Conservation (phyloP, 2,329 filamentous ascomycete species). For the Aspergillus costaricaensis region DNA sequence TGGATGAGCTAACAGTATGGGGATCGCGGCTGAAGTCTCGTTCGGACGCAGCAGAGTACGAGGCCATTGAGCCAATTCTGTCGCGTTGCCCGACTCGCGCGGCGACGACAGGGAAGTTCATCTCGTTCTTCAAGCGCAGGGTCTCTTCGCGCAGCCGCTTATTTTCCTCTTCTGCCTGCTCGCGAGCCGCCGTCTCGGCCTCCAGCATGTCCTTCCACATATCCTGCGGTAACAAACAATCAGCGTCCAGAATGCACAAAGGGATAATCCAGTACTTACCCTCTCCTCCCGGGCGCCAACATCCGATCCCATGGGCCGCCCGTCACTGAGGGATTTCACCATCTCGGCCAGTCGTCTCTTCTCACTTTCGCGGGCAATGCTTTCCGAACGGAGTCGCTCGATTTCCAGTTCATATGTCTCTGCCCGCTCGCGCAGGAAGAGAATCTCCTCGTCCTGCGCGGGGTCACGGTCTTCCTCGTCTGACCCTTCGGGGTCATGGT, state of each 20-base stretch:
- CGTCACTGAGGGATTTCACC: constrained; percentile 65
- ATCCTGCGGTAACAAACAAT: constrained; percentile 52
- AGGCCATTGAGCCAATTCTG: constrained; percentile 40
- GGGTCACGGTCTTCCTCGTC: constrained; percentile 51
- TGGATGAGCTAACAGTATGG: constrained; percentile 59
- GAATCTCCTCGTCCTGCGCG: constrained; percentile 77
- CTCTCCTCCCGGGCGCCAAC: constrained; percentile 52
- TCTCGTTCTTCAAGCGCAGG: constrained; percentile 62
- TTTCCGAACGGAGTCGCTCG: constrained; percentile 77
- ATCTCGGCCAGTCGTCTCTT: constrained; percentile 84
- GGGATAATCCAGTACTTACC: constrained; percentile 33
- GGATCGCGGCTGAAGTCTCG: constrained; percentile 40
- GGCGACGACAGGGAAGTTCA: constrained; percentile 31
- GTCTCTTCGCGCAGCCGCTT: constrained; percentile 81
- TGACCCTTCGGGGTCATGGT: constrained; percentile 44
- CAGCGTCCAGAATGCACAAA: background rate
- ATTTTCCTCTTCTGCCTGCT: constrained; percentile 89
- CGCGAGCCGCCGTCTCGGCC: constrained; percentile 83
- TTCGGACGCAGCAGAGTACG: constrained; percentile 41
- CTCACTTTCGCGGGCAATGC: constrained; percentile 76
- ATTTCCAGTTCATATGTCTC: constrained; percentile 83
- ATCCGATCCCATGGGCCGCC: constrained; percentile 51
- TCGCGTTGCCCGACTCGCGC: constrained; percentile 36
- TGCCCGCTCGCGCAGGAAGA: constrained; percentile 80
- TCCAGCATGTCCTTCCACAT: constrained; percentile 96